phyloP scores from a whole-genome alignment of 2,329 filamentous ascomycete species.

The Colletotrichum limetticola region DNA sequence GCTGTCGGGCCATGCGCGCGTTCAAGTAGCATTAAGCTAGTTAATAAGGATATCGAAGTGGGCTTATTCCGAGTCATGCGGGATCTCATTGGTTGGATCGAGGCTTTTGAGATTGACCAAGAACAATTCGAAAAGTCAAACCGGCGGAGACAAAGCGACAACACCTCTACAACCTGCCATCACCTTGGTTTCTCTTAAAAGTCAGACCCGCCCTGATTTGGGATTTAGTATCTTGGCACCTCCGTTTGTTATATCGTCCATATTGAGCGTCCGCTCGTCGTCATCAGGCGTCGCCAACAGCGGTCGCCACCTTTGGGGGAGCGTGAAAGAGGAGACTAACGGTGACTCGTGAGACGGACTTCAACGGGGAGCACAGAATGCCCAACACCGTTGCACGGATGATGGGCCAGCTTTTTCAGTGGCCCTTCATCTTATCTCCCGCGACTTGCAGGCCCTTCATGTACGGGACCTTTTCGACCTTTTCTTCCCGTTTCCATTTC shows the following conservation, averaged over 20 bases:
- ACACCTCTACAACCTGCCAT: slow-evolving; percentile 11
- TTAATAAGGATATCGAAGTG: slow-evolving; percentile 13
- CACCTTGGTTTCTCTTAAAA: slow-evolving; percentile 11
- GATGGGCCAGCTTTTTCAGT: background rate
- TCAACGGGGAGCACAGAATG: too few relatives aligned
- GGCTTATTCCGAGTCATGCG: slow-evolving; percentile 22
- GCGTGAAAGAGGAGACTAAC: background rate
- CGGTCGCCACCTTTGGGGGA: background rate
- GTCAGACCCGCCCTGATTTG: slow-evolving; percentile 15
- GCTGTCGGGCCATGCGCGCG: slow-evolving; percentile 2
- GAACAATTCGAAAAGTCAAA: slow-evolving; percentile 22
- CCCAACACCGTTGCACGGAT: background rate
- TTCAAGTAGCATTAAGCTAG: slow-evolving; percentile 2
- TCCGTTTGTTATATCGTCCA: background rate
- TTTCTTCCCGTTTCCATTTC: slow-evolving; percentile 11
- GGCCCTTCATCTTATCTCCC: slow-evolving; percentile 15
- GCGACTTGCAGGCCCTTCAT: background rate
- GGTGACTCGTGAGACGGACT: background rate
- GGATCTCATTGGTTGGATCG: slow-evolving; percentile 7
- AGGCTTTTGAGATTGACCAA: slow-evolving; percentile 17
- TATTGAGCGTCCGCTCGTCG: background rate
- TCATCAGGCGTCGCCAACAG: background rate
- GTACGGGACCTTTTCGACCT: slow-evolving; percentile 8
- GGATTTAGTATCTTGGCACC: slow-evolving; percentile 21
- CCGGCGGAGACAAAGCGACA: background rate